These are phyloP conservation scores for Annulohypoxylon bovei DNA, from an alignment of 495 filamentous ascomycete species.

Conservation along the genomic window DNA sequence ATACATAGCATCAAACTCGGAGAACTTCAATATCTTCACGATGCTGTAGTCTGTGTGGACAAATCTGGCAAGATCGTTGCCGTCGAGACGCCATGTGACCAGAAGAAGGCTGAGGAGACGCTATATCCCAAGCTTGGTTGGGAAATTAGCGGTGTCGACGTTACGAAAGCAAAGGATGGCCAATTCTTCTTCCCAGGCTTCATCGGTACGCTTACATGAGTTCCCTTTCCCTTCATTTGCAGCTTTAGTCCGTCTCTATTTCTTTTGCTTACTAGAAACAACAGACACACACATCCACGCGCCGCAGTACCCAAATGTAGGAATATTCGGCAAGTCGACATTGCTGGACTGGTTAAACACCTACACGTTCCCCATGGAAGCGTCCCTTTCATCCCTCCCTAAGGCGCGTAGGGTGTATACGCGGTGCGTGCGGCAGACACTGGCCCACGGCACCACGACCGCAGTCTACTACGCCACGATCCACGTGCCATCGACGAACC, in stretches of 20 bases:
- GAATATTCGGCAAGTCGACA: conserved; percentile 89
- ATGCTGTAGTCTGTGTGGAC: conserved; percentile 74
- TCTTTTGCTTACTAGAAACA: conserved; percentile 15
- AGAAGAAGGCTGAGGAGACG: conserved; percentile 34
- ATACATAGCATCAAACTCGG: conserved; percentile 65
- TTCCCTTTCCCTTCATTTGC: neutral
- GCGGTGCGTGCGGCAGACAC: conserved; percentile 77
- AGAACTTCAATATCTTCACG: conserved; percentile 65
- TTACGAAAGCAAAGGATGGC: conserved; percentile 51
- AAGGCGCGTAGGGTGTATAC: conserved; percentile 72
- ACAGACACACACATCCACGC: conserved; percentile 95
- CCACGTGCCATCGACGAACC: conserved; percentile 82
- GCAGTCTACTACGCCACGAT: conserved; percentile 93
- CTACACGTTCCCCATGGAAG: conserved; percentile 96
- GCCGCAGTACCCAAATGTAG: conserved; percentile 90
- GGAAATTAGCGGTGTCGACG: conserved; percentile 49
- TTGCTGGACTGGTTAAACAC: conserved; percentile 90
- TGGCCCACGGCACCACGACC: conserved; percentile 89
- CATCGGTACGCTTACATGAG: conserved; percentile 67
- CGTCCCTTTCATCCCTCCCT: conserved; percentile 65
- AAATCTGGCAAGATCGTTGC: conserved; percentile 71
- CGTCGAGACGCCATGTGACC: conserved; percentile 52
- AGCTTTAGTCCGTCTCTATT: conserved; percentile 9
- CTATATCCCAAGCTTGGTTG: conserved; percentile 51
- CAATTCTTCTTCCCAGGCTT: conserved; percentile 96